Percentiles rank a stretch among this genome's conserved stretches.
Conservation (phyloP, 768 basidiomycete species). For the Coprinellus micaceus region DNA sequence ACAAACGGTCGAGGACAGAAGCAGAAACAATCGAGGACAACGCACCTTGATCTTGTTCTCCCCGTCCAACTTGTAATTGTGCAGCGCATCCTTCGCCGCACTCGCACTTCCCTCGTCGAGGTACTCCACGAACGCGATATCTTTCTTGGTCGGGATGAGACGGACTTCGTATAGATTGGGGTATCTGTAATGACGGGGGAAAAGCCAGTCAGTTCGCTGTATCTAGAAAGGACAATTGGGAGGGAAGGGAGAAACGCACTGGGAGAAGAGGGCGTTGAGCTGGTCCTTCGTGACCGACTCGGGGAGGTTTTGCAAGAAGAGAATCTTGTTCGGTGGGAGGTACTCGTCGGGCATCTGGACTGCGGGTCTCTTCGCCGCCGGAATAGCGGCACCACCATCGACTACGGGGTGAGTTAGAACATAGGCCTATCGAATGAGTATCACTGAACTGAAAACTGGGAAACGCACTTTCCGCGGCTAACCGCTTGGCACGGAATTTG, state of each 20-base stretch:
- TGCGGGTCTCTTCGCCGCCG: conserved; percentile 72
- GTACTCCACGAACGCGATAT: conserved; percentile 98
- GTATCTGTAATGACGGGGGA: conserved; percentile 65
- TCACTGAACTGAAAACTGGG: background rate
- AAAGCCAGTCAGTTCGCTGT: background rate
- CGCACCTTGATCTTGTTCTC: conserved; percentile 97
- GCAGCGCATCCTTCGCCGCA: conserved; percentile 90
- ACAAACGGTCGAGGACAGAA: background rate
- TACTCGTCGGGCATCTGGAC: conserved; percentile 99
- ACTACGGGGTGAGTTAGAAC: conserved; percentile 34
- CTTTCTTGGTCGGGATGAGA: conserved; percentile 94
- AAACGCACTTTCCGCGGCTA: conserved; percentile 72
- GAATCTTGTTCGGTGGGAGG: conserved; percentile 97
- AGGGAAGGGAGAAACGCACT: conserved; percentile 48
- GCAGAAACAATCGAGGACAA: background rate
- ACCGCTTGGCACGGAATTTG: conserved; percentile 77
- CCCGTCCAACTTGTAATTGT: conserved; percentile 96
- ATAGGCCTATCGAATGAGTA: conserved; percentile 11
- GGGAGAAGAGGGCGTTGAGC: conserved; percentile 85
- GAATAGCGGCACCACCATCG: conserved; percentile 62
- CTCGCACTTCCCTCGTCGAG: conserved; percentile 88
- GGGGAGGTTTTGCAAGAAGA: conserved; percentile 96
- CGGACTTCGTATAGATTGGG: conserved; percentile 96
- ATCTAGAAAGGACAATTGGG: too few species aligned
- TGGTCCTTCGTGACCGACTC: conserved; percentile 91